phyloP scores from a whole-genome alignment of 1,139 yeast genomes.

The Komagataea norvegica region DNA sequence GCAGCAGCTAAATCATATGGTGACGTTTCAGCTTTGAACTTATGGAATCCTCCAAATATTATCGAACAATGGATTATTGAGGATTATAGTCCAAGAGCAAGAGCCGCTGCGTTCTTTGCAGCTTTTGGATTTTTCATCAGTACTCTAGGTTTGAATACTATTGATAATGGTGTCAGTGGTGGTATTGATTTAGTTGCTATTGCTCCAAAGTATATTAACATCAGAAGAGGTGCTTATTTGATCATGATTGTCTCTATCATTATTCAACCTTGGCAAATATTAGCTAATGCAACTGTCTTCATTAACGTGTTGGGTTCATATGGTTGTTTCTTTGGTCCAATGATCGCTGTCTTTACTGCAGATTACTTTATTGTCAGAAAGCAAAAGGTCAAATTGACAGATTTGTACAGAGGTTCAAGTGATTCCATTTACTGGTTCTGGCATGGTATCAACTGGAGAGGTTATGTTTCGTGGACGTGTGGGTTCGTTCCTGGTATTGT shows the following conservation, averaged over 20 bases:
- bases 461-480: conserved; percentile 28
- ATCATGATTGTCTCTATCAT: conserved; percentile 29
- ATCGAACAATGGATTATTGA: conserved; percentile 29
- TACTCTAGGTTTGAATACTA: conserved; percentile 35
- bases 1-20: conserved; percentile 37
- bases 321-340: conserved; percentile 31
- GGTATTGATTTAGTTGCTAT: conserved; percentile 42
- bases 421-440: conserved; percentile 31
- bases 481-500: conserved; percentile 37
- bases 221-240: conserved; percentile 34
- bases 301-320: conserved; percentile 30
- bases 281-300: conserved; percentile 32
- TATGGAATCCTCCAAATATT: conserved; percentile 38
- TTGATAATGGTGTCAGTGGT: conserved; percentile 41
- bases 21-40: conserved; percentile 28
- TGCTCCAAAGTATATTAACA: conserved; percentile 37
- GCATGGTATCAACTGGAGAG: conserved; percentile 31
- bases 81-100: conserved; percentile 27
- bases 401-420: conserved; percentile 27
- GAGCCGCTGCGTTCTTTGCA: conserved; percentile 37
- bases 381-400: conserved; percentile 28
- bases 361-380: conserved; percentile 30
- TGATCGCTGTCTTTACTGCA: conserved; percentile 29
- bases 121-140: conserved; percentile 30
- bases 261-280: conserved; percentile 33